These are phyloP conservation scores for Rubia yunnanensis DNA, from an alignment of 257 asterid species.

Conservation along the genomic window DNA sequence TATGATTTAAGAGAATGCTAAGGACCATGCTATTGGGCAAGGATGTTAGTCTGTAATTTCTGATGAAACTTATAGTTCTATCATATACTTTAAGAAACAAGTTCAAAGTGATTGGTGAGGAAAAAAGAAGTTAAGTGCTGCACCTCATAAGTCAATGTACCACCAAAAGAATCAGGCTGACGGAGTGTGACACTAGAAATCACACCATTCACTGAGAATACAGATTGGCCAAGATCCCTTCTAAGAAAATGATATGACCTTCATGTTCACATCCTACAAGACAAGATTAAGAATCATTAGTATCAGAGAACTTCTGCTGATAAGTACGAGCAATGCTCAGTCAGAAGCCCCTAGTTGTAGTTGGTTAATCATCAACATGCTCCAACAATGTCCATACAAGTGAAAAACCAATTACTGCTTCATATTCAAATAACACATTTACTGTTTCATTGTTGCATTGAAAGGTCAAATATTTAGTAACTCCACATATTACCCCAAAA, in stretches of 20 bases:
- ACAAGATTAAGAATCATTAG: slow-evolving; percentile 6
- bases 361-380: neutral
- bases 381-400: neutral
- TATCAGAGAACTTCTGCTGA: neutral
- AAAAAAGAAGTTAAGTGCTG: neutral
- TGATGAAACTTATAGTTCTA: too few species aligned
- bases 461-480: neutral
- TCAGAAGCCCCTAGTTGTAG: neutral
- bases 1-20: neutral
- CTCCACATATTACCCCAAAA: neutral
- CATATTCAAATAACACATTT: neutral
- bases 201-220: slow-evolving; percentile 70
- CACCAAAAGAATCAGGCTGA: slow-evolving; percentile 85
- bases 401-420: neutral
- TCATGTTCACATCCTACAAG: slow-evolving; percentile 68
- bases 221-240: slow-evolving; percentile 86
- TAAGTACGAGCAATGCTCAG: neutral
- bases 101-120: neutral
- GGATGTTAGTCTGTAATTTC: neutral
- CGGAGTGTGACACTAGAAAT: slow-evolving; percentile 79
- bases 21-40: too few species aligned
- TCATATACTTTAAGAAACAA: neutral
- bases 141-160: slow-evolving; percentile 83
- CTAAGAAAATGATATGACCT: slow-evolving; percentile 74
- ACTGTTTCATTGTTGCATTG: neutral